Evolutionary conservation across 805 yeast genomes (phyloP).

Genomic region (Kluyveromyces lactis): DNA sequence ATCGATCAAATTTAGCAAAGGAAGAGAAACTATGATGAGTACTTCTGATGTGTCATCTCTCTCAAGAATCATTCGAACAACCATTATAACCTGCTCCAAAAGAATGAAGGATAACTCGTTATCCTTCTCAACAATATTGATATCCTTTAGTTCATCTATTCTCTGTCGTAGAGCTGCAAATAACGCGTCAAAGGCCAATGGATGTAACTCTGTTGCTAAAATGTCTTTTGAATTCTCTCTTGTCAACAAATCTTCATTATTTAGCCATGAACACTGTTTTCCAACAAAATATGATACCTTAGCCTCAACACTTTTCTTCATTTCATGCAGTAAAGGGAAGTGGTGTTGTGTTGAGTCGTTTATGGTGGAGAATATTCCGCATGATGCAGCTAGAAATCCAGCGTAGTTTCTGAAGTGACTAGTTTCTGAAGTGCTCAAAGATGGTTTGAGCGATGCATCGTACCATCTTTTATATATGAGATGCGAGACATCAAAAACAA

Average conservation of each 20-base stretch:
- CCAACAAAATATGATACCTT: constrained; percentile 41
- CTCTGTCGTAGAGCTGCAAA: constrained; percentile 36
- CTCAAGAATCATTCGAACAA: constrained; percentile 34
- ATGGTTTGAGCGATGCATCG: constrained; percentile 11
- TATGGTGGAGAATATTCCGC: constrained; percentile 48
- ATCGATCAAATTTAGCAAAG: constrained; percentile 29
- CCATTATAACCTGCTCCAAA: constrained; percentile 42
- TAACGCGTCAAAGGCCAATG: constrained; percentile 43
- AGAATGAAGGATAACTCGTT: constrained; percentile 28
- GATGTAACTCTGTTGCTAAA: constrained; percentile 55
- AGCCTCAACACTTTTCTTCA: constrained; percentile 27
- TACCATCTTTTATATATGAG: constrained; percentile 32
- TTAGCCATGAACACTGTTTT: constrained; percentile 41
- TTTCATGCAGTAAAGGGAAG: constrained; percentile 11
- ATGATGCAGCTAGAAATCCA: constrained; percentile 62
- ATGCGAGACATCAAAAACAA: constrained; percentile 26
- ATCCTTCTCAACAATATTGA: constrained; percentile 17
- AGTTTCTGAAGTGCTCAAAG: constrained; percentile 30
- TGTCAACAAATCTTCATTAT: constrained; percentile 42
- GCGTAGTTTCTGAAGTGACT: constrained; percentile 55
- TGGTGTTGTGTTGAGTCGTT: constrained; percentile 10
- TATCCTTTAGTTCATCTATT: constrained; percentile 26
- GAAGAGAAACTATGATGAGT: constrained; percentile 28
- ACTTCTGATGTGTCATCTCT: constrained; percentile 27
- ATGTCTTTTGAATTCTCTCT: constrained; percentile 71